Evolutionary conservation across 2,329 filamentous ascomycete genomes (phyloP), one percentile per base, ranked within the genome.

Genomic region (Neofusicoccum cordaticola): DNA sequence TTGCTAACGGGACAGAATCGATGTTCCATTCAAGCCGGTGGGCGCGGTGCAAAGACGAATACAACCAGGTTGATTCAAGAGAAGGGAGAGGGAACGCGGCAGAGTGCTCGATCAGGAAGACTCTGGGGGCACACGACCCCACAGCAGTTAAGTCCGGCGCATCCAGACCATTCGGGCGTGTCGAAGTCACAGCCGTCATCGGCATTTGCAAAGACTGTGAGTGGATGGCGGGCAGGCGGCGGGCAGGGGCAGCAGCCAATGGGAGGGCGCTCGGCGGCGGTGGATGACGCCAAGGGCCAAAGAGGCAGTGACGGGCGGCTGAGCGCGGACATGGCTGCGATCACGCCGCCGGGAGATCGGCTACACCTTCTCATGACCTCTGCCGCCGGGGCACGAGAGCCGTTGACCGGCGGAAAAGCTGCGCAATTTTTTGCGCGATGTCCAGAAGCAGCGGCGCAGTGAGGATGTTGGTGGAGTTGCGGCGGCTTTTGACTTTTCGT

Each of bases 61-160:
- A 19, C 27, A 31, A 7, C 4, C 11, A 12, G 35, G 52, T 19
- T 39, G 52, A n/a, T 42, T 41, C 41, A 27, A 37, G n/a, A 5
- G 12, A 13, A 22, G n/a, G 13, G 31, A 39, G 31, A 37, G 56
- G 9, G 31, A n/a, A 27, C 12, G 15, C 37, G 37, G 37, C 17
- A n/a, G 13, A 11, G 53, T n/a, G 39, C 56, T 47, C 42, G 42
- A 60, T 19, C 27, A 19, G 42, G 41, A 47, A 60, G 56, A 60
- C 2, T 60, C 56, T 60, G 56, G 56, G 56, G 56, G 56, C 56
- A 60, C 56, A 60, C n/a, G 56, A 47, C 42, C 42, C 42, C 42
- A 44, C 42, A 35, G 12, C n/a, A 11, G 13, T 9, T 37, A 19
- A 2, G 17, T 1, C 7, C 17, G 41, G 11, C 41, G 22, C 42